Base-by-base conservation (phyloP, 805 yeast genomes). In the Henningerozyma blattae region DNA sequence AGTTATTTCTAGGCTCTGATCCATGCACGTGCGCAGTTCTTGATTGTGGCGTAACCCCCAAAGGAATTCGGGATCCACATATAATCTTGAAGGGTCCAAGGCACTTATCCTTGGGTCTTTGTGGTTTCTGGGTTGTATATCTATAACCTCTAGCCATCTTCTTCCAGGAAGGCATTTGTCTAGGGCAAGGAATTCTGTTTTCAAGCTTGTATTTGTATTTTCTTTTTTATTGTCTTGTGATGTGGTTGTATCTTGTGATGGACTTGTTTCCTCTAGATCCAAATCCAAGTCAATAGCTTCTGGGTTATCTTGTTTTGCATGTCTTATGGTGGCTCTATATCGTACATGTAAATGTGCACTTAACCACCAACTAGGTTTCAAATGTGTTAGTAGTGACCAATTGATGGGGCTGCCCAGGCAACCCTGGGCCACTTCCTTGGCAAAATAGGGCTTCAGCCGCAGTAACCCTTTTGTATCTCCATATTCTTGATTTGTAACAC, bases 261-360 rank as follows among this genome's bases (percentile, higher is more conserved):
- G 16, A 18, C 17, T 3, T 27, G 30, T 3, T 33, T 31, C 9
- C 7, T 20, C 22, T 20, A 20, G 10, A 20, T 20, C 22, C 10
- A 20, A 20, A 20, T 20, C 22, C 10, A 20, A 20, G 10, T 20
- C 10, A 7, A 20, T 20, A 20, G 22, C 22, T 7, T 20, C 22
- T 7, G 22, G 22, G 10, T 20, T 20, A 7, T 25, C 34, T 32
- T 44, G 36, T 28, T 39, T 51, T 40, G 49, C 35, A 48, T 70
- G 74, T 1, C 47, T 38, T 1, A 76, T 70, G 0, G 38, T 40
- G 0, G 95, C 95, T 5, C 61, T 63, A 47, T 70, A 91, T 34
- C 59, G 61, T 2, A 78, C 85, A 54, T 91, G 98, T 36, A 91
- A 55, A 60, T 91, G 98, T 9, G 93, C 93, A 44, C 91, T 74